phyloP scores from a whole-genome alignment of 2,329 filamentous ascomycete genomes.

The Emmonsia crescens region DNA sequence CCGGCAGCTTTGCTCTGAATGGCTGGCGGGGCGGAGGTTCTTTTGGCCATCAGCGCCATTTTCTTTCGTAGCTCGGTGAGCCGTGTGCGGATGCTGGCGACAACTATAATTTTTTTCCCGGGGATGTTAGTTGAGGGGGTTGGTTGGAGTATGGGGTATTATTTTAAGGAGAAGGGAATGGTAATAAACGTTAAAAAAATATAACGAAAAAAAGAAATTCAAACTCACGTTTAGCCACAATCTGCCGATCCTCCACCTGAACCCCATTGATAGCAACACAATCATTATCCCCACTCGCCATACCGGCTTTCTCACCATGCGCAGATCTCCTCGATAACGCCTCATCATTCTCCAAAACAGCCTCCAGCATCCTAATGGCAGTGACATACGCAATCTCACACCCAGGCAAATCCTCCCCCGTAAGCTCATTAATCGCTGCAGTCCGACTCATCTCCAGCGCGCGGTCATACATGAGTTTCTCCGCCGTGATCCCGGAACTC shows the following conservation, averaged over 20 bases:
- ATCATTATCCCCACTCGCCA: slow-evolving; percentile 26
- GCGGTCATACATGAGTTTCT: slow-evolving; percentile 96
- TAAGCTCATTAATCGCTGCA: slow-evolving; percentile 90
- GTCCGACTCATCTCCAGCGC: slow-evolving; percentile 93
- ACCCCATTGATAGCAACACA: slow-evolving; percentile 32
- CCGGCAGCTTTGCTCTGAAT: slow-evolving; percentile 18
- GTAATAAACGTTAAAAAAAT: not conserved
- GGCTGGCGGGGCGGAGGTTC: slow-evolving; percentile 33
- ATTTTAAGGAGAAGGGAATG: not conserved
- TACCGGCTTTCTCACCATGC: slow-evolving; percentile 11
- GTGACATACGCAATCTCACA: slow-evolving; percentile 92
- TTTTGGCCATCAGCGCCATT: slow-evolving; percentile 37
- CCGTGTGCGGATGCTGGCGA: slow-evolving; percentile 39
- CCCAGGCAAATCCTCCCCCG: slow-evolving; percentile 69
- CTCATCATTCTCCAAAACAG: slow-evolving; percentile 77
- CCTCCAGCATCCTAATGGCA: slow-evolving; percentile 88
- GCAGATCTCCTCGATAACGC: slow-evolving; percentile 20
- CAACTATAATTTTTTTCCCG: slow-evolving; percentile 25
- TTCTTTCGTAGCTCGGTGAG: slow-evolving; percentile 40
- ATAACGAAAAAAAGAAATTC: not conserved
- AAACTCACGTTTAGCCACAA: slow-evolving; percentile 41
- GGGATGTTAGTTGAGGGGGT: not conserved
- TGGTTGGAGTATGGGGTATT: not conserved
- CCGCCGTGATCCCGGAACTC: slow-evolving; percentile 80
- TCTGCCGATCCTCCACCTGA: slow-evolving; percentile 38